These are phyloP conservation scores for Colletotrichum cereale DNA, from an alignment of 2,329 filamentous ascomycete species.

Conservation along the genomic window DNA sequence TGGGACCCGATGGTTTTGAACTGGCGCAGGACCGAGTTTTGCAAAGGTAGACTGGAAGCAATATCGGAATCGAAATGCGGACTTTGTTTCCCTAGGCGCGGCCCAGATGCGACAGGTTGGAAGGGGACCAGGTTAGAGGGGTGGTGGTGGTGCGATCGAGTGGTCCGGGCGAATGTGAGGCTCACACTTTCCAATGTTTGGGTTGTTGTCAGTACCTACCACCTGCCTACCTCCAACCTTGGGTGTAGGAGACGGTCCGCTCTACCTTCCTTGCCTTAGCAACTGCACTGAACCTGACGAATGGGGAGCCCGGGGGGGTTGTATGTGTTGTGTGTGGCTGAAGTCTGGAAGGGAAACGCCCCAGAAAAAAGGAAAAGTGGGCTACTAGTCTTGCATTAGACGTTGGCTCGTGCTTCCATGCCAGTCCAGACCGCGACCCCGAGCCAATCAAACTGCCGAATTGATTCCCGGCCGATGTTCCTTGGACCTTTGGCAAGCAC, in stretches of 20 bases:
- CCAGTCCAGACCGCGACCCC: conserved; percentile 17
- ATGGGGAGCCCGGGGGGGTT: conserved; percentile 1
- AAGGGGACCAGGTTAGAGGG: conserved; percentile 6
- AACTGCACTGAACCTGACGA: conserved; percentile 9
- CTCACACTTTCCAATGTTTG: conserved; percentile 33
- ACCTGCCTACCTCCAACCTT: background rate
- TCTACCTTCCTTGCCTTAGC: conserved; percentile 6
- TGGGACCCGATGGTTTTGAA: background rate
- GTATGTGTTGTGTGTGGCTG: conserved; percentile 29
- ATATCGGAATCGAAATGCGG: background rate
- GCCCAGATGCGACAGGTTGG: conserved; percentile 14
- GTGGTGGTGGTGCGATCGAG: conserved; percentile 18
- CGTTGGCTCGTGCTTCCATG: conserved; percentile 35
- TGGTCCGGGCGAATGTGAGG: conserved; percentile 24
- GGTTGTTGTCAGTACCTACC: conserved; percentile 16
- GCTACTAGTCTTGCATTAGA: conserved; percentile 36
- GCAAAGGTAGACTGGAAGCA: background rate
- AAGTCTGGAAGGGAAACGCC: conserved; percentile 21
- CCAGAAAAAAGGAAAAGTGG: conserved; percentile 26
- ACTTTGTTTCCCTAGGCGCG: background rate
- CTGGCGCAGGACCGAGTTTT: background rate
- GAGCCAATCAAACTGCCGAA: conserved; percentile 30
- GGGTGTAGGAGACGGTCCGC: conserved; percentile 8
- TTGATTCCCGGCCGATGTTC: conserved; percentile 30
- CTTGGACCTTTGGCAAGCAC: background rate